Conservation (phyloP, 2,329 filamentous ascomycete species). For the Fusarium sp. region DNA sequence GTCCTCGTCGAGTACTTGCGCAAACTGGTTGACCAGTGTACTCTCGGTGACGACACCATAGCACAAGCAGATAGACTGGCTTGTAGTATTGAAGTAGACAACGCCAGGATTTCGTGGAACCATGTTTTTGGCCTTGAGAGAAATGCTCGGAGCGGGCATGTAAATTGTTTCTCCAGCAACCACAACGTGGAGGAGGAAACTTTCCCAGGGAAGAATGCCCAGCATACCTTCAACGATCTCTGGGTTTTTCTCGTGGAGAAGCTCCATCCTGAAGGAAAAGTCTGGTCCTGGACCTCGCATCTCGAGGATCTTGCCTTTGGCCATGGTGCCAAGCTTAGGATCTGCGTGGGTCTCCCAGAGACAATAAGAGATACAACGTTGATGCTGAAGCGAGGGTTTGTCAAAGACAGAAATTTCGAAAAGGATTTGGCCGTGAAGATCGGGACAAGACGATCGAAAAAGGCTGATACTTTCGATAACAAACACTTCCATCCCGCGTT, state of each 20-base stretch:
- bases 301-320: not conserved
- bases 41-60: slow-evolving; percentile 1
- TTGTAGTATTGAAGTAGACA: slow-evolving; percentile 2
- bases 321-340: no score
- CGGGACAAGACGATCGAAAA: no score
- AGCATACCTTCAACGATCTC: not conserved
- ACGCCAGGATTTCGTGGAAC: not conserved
- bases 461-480: no score
- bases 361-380: no score
- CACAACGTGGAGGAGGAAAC: not conserved
- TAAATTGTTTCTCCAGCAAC: slow-evolving; percentile 1
- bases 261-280: not conserved
- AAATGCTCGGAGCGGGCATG: not conserved
- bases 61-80: slow-evolving; percentile 1
- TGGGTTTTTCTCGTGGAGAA: not conserved
- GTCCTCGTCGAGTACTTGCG: not conserved
- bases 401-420: no score
- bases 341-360: no score
- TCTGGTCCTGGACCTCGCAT: not conserved
- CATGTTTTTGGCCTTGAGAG: not conserved
- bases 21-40: slow-evolving; percentile 2
- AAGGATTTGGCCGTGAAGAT: no score
- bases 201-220: not conserved
- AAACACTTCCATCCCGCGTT: no score
- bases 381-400: no score